phyloP scores from a whole-genome alignment of 177 flowering plant species.

The Vitis hybrid region DNA sequence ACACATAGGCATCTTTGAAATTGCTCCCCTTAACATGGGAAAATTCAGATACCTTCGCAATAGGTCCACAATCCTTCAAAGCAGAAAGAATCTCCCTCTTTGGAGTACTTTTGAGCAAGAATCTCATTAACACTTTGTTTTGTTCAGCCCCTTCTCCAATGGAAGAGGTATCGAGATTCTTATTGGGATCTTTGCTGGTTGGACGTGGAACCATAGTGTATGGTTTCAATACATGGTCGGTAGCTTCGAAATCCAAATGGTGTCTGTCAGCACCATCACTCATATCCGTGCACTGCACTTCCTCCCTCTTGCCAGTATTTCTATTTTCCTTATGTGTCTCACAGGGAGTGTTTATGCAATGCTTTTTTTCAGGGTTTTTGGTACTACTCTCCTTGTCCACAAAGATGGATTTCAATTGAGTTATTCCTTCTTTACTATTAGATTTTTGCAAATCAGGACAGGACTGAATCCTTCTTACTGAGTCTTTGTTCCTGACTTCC shows the following conservation, averaged over 20 bases:
- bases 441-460: neutral
- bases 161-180: neutral
- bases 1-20: conserved; percentile 29
- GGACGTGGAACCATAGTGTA: conserved; percentile 3
- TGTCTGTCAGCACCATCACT: neutral
- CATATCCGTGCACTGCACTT: neutral
- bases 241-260: conserved; percentile 5
- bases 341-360: conserved; percentile 1
- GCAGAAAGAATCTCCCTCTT: conserved; percentile 4
- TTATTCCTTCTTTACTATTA: conserved; percentile 1
- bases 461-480: neutral
- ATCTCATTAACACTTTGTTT: conserved; percentile 29
- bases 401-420: neutral
- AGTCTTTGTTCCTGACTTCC: neutral
- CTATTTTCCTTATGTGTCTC: neutral
- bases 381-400: neutral
- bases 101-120: conserved; percentile 13
- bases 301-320: neutral
- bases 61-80: conserved; percentile 28
- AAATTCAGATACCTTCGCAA: conserved; percentile 16
- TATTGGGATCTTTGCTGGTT: neutral
- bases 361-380: conserved; percentile 2
- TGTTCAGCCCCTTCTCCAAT: conserved; percentile 10
- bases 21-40: conserved; percentile 10
- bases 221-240: conserved; percentile 10